A percentile compares a stretch with the other conserved stretches of the same genome.
Conservation (phyloP, 2,329 filamentous ascomycete species). For the Beauveria rudraprayagi region DNA sequence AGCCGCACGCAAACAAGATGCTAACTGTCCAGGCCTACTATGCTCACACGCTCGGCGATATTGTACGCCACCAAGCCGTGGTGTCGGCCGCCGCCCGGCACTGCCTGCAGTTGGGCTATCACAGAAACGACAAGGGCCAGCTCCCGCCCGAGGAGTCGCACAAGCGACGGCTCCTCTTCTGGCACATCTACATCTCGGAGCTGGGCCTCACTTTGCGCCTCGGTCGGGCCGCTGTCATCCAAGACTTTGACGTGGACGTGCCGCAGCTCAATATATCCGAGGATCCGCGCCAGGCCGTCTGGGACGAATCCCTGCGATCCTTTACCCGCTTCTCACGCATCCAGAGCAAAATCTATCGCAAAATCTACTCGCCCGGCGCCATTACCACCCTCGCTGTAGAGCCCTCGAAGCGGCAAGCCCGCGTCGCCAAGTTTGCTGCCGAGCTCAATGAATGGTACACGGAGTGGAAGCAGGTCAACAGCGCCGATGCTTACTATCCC, state of each 20-base stretch:
- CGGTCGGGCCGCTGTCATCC: conserved; percentile 15
- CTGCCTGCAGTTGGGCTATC: conserved; percentile 16
- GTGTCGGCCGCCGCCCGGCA: conserved; percentile 15
- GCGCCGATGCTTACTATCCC: conserved; percentile 11
- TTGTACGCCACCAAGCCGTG: conserved; percentile 14
- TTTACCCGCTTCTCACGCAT: conserved; percentile 13
- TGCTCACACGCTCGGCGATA: conserved; percentile 14
- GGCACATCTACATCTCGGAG: conserved; percentile 17
- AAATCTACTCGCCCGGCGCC: conserved; percentile 12
- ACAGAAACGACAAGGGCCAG: conserved; percentile 12
- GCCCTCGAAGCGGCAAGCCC: background rate
- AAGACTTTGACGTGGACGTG: conserved; percentile 15
- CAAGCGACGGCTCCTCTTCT: conserved; percentile 14
- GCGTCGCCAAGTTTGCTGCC: conserved; percentile 8
- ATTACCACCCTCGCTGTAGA: background rate
- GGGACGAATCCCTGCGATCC: conserved; percentile 8
- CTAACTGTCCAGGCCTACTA: conserved; percentile 12
- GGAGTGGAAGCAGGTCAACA: conserved; percentile 14
- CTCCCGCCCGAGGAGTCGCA: conserved; percentile 9
- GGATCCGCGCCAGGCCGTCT: conserved; percentile 9
- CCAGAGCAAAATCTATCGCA: conserved; percentile 13
- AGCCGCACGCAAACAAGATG: background rate
- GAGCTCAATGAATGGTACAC: conserved; percentile 13
- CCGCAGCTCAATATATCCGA: conserved; percentile 8
- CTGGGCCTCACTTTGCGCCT: conserved; percentile 14